A percentile compares a stretch with the other conserved stretches of the same genome.
Evolutionary conservation across 31 red algal genomes (phyloP).

Genomic region (Odonthalia washingtoniensis): DNA sequence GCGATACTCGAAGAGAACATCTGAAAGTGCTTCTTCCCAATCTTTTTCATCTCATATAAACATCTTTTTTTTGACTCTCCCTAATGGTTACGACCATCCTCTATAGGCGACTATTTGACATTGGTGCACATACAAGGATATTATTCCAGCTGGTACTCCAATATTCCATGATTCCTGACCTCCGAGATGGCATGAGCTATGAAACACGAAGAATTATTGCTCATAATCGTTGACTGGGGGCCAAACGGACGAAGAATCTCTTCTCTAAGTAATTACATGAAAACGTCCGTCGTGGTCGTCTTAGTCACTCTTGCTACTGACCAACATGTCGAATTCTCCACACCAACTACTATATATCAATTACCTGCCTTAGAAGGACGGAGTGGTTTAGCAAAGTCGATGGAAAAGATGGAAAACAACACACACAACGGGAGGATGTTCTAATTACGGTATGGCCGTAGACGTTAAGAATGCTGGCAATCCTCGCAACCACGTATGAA

Average conservation of each 20-base stretch:
- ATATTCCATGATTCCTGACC: background rate
- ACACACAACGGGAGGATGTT: background rate
- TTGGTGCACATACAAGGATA: background rate
- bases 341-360: background rate
- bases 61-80: constrained; percentile 1
- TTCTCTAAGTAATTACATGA: constrained; percentile 20
- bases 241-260: constrained; percentile 27
- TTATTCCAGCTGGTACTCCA: background rate
- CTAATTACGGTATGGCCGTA: background rate
- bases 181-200: background rate
- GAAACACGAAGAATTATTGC: background rate
- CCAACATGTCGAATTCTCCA: constrained; percentile 36
- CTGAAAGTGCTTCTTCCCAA: background rate
- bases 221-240: background rate
- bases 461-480: background rate
- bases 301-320: background rate
- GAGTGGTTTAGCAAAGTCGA: background rate
- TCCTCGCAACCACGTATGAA: background rate
- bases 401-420: background rate
- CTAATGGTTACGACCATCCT: constrained; percentile 32
- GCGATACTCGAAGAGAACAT: too few species aligned
- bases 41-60: background rate
- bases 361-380: background rate
- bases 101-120: constrained; percentile 14
- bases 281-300: background rate